Percentiles rank a stretch among this genome's conserved stretches.
phyloP scores from a whole-genome alignment of 2,329 filamentous ascomycete genomes.

The Pseudocercospora macadamiae region DNA sequence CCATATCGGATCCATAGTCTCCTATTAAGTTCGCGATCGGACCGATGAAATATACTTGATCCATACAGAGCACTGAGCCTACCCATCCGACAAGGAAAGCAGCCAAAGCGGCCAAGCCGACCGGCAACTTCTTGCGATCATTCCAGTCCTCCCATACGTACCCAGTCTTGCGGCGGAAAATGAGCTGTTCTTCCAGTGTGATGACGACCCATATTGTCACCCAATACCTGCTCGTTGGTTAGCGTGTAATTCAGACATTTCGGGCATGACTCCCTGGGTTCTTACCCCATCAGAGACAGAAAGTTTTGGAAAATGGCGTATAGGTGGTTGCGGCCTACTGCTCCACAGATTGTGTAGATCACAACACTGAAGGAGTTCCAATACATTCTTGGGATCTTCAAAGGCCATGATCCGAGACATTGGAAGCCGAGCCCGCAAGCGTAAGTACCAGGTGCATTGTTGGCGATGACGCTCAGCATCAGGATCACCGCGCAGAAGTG shows the following conservation, averaged over 20 bases:
- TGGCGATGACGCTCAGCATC: constrained; percentile 47
- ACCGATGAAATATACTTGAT: constrained; percentile 32
- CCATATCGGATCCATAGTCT: constrained; percentile 10
- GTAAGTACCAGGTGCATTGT: constrained; percentile 50
- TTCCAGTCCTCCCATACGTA: constrained; percentile 48
- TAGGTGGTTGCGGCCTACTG: constrained; percentile 48
- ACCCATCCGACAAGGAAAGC: constrained; percentile 33
- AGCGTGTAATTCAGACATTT: too few species aligned
- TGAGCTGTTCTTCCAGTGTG: constrained; percentile 45
- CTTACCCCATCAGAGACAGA: constrained; percentile 50
- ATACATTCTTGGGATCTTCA: constrained; percentile 23
- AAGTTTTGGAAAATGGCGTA: constrained; percentile 51
- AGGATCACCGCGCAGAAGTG: constrained; percentile 49
- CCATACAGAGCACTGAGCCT: constrained; percentile 32
- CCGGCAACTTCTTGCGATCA: constrained; percentile 41
- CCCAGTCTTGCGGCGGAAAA: constrained; percentile 44
- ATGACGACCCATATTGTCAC: constrained; percentile 48
- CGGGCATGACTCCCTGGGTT: too few species aligned
- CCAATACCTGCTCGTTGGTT: too few species aligned
- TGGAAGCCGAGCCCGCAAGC: constrained; percentile 49
- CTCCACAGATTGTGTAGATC: constrained; percentile 48
- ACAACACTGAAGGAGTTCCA: constrained; percentile 29
- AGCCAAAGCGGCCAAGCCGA: constrained; percentile 44
- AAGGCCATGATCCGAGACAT: constrained; percentile 40
- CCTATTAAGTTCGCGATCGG: constrained; percentile 26